A percentile compares a stretch with the other conserved stretches of the same genome.
These are phyloP conservation scores for Rhizophora mangle DNA, from an alignment of 345 rosid genomes.

Conservation along the genomic window DNA sequence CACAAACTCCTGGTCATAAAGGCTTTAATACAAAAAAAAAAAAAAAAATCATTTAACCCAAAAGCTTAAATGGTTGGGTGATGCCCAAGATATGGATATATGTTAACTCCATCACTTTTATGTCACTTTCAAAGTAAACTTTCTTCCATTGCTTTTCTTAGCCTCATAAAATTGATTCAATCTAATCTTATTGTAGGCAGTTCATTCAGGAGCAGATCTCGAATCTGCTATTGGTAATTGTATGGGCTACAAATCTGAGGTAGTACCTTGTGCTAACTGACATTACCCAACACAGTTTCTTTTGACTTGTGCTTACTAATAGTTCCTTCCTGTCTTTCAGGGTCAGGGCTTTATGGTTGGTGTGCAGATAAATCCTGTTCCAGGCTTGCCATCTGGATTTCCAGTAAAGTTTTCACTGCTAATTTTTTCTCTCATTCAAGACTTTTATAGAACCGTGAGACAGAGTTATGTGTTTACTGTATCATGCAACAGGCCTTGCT, in stretches of 20 bases:
- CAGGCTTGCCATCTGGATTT: slow-evolving; percentile 90
- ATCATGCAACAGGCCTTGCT: slow-evolving; percentile 68
- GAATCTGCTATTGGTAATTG: slow-evolving; percentile 94
- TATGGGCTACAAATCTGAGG: slow-evolving; percentile 89
- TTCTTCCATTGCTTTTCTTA: slow-evolving; percentile 11
- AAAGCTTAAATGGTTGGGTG: too few relatives aligned
- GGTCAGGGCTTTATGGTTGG: slow-evolving; percentile 99
- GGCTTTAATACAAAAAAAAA: too few relatives aligned
- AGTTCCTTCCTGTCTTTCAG: slow-evolving; percentile 40
- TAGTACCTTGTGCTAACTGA: slow-evolving; percentile 34
- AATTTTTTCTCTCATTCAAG: slow-evolving; percentile 19
- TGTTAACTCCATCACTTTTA: neutral
- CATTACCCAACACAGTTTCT: slow-evolving; percentile 11
- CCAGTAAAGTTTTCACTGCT: slow-evolving; percentile 50
- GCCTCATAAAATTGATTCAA: slow-evolving; percentile 3
- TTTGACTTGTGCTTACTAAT: slow-evolving; percentile 20
- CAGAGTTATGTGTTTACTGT: slow-evolving; percentile 4
- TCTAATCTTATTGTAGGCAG: slow-evolving; percentile 58
- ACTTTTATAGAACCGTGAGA: slow-evolving; percentile 17
- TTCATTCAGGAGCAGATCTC: slow-evolving; percentile 99
- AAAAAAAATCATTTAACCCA: too few relatives aligned
- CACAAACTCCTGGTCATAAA: too few relatives aligned
- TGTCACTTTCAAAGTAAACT: neutral
- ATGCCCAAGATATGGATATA: too few relatives aligned
- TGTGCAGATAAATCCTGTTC: slow-evolving; percentile 79